phyloP scores from a whole-genome alignment of 176 grass and related monocot genomes.

The Zea mays region DNA sequence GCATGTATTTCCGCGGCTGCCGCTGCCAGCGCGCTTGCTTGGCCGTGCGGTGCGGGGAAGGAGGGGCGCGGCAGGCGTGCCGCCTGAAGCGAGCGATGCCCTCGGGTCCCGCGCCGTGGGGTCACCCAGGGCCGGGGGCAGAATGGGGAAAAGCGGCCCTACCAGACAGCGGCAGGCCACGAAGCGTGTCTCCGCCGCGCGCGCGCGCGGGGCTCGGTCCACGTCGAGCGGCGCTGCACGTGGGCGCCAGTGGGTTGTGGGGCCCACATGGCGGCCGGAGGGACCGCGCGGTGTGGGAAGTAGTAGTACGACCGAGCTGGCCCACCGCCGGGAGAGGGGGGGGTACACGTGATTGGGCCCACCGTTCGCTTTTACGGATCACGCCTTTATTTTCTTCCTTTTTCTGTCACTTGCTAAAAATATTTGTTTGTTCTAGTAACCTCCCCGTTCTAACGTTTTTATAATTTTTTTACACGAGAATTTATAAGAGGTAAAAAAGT shows the following conservation, averaged over 20 bases:
- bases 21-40: not conserved
- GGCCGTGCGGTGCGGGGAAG: too few species aligned
- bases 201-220: constrained; percentile 32
- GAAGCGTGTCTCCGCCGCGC: constrained; percentile 40
- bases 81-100: constrained; percentile 5
- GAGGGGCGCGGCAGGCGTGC: not conserved
- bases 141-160: not conserved
- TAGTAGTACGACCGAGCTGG: not conserved
- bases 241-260: constrained; percentile 36
- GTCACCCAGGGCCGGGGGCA: not conserved
- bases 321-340: not conserved
- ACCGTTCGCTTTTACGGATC: constrained; percentile 39
- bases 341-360: constrained; percentile 46
- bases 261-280: not conserved
- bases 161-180: constrained; percentile 14
- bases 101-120: not conserved
- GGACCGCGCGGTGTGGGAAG: not conserved
- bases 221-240: constrained; percentile 54
- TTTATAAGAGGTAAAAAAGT: too few species aligned
- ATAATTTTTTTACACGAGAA: too few species aligned
- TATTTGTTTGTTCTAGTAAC: too few species aligned
- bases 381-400: not conserved
- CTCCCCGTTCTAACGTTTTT: too few species aligned
- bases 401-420: too few species aligned
- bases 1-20: constrained; percentile 2